Base-by-base conservation (phyloP, 768 basidiomycete genomes). In the Phaffia tasmanica region DNA sequence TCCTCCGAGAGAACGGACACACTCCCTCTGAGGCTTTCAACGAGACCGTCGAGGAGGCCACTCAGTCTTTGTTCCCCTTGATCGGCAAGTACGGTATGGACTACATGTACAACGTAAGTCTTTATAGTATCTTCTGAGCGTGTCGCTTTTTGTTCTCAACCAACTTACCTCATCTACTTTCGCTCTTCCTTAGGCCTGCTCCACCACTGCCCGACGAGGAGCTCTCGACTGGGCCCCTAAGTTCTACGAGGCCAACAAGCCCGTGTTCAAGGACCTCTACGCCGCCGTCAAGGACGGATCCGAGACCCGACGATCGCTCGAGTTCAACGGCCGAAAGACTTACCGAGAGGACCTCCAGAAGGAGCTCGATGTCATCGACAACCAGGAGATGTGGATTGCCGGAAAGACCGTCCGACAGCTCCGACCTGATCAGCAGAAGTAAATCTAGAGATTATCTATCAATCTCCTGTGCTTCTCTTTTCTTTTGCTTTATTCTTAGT, bases 31-130 rank as follows among this genome's bases (percentile, higher is more conserved):
- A 99, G 77, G 93, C 93, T 58, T 98, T 99, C 85, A 98, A 99
- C 79, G 95, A 99, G 82, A 98, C 95, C 68, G 95, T 98, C 69
- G 95, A 98, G 79, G 95, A 98, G 80, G 95, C 95, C n/a, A 98
- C 94, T 53, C 93, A 99, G 76, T 94, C 91, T 49, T 85, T 99
- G 70, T 97, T 89, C 82, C 95, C 95, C 68, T 79, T 99, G 77
- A 91, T 99, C 74, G 95, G 94, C 71, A 83, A 86, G 74, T 87
- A 95, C 77, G 92, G 91, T 69, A 78, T 93, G 93, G 93, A 97
- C 80, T 94, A 95, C 84, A 97, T 98, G 93, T 97, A 86, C 84
- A 87, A 87, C 75, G 66, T 57, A 18, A 65, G 57, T 51, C 23
- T 47, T 18, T 16, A 15, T 23, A 25, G 18, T 49, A 46, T 23